Base-by-base conservation (phyloP, 208 protist species). In the Trypanosoma boissoni region DNA sequence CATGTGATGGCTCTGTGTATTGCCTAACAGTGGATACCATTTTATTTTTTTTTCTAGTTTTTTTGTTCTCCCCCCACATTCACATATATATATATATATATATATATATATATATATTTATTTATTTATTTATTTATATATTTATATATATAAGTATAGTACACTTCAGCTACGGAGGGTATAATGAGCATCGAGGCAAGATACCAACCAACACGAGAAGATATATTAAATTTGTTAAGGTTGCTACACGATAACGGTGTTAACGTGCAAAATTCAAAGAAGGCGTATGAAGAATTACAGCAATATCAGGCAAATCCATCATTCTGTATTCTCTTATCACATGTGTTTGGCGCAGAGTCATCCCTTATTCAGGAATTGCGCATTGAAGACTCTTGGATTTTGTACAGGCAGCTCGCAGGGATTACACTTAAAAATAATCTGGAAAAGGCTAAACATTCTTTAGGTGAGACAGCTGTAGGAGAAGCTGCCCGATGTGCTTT, bases 401-500 rank as follows among this genome's bases (percentile, higher is more conserved):
- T 78, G 39, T 92, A 92, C 53, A 70, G 83, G 28, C 76, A 80
- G 50, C 62, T 95, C 20, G 88, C 88, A 2, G 88, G 84, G 20
- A 78, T 95, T 26, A 89, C 85, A 0, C 55, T 95, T 21, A 95
- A 95, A 45, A 95, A 95, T 49, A 95, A 91, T 61, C 63, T 95
- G 28, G 64, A 68, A 23, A 52, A 69, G 34, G 80, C 80, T 1
- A 68, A 78, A 12, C 68, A 90, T 45, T 63, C 78, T 31, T 70
- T 95, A 18, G 88, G 88, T n/a, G 74, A 88, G 59, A 68, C 39
- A 14, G 85, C 81, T 23, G 80, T 95, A 34, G 86, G 65, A 27
- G 78, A 84, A 58, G 84, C 83, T 26, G 88, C 83, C 8, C 67
- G 69, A 3, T 80, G 75, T 48, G 72, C 83, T 1, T 61, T 95